These are phyloP conservation scores for Verbena officinalis DNA, from an alignment of 257 asterid genomes.

Conservation along the genomic window DNA sequence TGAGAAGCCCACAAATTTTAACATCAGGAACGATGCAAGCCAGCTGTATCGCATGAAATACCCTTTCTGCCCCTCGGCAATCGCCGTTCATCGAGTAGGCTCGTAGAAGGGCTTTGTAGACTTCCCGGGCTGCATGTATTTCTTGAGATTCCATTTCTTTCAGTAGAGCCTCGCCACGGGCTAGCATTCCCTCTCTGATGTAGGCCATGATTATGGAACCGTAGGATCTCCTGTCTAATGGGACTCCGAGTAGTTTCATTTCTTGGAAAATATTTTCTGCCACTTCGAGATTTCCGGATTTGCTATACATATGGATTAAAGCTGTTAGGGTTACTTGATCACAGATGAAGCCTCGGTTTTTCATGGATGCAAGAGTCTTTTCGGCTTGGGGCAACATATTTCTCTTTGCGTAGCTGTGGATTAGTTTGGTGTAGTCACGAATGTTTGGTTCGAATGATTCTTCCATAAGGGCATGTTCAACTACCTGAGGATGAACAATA, in stretches of 20 bases:
- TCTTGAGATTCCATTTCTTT: conserved; percentile 75
- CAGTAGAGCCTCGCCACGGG: conserved; percentile 55
- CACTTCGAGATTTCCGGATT: conserved; percentile 67
- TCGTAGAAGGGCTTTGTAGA: conserved; percentile 83
- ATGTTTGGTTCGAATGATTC: conserved; percentile 81
- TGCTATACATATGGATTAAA: conserved; percentile 87
- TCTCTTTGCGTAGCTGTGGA: conserved; percentile 63
- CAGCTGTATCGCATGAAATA: conserved; percentile 72
- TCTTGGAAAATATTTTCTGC: conserved; percentile 74
- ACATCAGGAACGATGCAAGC: conserved; percentile 79
- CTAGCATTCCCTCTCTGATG: conserved; percentile 65
- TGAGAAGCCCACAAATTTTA: conserved; percentile 74
- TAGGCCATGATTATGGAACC: conserved; percentile 96
- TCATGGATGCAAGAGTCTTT: conserved; percentile 58
- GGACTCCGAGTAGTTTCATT: conserved; percentile 77
- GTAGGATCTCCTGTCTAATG: conserved; percentile 75
- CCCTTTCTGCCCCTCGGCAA: conserved; percentile 72
- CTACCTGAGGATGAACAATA: conserved; percentile 50
- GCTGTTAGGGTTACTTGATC: conserved; percentile 87
- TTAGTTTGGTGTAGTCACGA: conserved; percentile 86
- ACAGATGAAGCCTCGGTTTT: conserved; percentile 58
- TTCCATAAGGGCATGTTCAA: conserved; percentile 61
- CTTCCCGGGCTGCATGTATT: conserved; percentile 75
- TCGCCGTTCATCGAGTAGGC: conserved; percentile 81
- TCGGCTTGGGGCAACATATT: conserved; percentile 70